A percentile compares a stretch with the other conserved stretches of the same genome.
These are phyloP conservation scores for Oemleria cerasiformis DNA, from an alignment of 306 rosid species.

Conservation along the genomic window DNA sequence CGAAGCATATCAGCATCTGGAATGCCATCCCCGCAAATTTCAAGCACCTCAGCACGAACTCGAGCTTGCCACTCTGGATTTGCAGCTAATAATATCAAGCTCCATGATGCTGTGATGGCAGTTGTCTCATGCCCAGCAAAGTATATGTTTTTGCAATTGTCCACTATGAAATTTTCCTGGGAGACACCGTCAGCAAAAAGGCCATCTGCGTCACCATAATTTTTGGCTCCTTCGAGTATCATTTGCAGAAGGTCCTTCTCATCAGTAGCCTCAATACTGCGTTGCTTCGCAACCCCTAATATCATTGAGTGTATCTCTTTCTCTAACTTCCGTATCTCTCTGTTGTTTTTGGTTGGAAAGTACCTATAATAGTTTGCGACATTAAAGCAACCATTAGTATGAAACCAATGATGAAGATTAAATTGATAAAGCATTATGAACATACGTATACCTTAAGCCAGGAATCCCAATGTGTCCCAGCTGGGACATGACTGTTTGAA, in stretches of 20 bases:
- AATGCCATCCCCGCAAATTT: background rate
- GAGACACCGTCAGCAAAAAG: background rate
- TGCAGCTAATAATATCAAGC: constrained; percentile 44
- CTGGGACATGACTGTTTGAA: constrained; percentile 48
- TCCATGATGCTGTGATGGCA: constrained; percentile 40
- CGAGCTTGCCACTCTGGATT: constrained; percentile 46
- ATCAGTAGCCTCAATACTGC: constrained; percentile 16
- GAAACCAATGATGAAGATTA: background rate
- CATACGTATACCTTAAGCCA: constrained; percentile 38
- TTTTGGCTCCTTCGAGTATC: constrained; percentile 33
- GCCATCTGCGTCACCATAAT: constrained; percentile 9
- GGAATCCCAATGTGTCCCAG: constrained; percentile 44
- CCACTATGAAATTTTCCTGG: constrained; percentile 27
- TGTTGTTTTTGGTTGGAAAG: constrained; percentile 55
- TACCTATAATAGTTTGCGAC: constrained; percentile 26
- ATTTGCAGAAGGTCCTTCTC: constrained; percentile 38
- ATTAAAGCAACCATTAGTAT: background rate
- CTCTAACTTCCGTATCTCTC: constrained; percentile 55
- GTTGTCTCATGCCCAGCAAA: constrained; percentile 43
- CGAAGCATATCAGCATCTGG: constrained; percentile 8
- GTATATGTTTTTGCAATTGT: constrained; percentile 40
- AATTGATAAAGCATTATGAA: background rate
- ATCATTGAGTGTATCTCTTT: constrained; percentile 50
- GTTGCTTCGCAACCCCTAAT: constrained; percentile 42
- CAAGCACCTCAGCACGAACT: constrained; percentile 20